A percentile compares a stretch with the other conserved stretches of the same genome.
Evolutionary conservation across 2,329 filamentous ascomycete species (phyloP).

Genomic region (Lachnellula suecica): DNA sequence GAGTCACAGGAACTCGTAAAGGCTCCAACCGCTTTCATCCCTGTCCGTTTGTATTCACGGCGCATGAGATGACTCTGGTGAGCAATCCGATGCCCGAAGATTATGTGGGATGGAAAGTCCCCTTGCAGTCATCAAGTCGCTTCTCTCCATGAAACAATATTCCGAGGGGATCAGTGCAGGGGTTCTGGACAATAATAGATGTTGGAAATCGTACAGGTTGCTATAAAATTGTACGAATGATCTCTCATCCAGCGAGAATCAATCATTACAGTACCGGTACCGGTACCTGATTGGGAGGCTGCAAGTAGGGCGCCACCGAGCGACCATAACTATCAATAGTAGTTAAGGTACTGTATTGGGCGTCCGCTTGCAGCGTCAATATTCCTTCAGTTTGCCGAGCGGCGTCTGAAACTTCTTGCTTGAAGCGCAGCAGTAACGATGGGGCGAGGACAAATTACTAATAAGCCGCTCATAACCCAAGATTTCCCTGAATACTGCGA

Average conservation of each 20-base stretch:
- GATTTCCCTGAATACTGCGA: not conserved
- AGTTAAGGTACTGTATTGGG: not conserved
- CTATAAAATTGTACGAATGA: not conserved
- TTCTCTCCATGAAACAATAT: constrained; percentile 30
- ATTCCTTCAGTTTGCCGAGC: constrained; percentile 22
- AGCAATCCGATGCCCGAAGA: constrained; percentile 14
- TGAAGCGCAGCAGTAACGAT: constrained; percentile 1
- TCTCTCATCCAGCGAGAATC: not conserved
- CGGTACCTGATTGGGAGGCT: not conserved
- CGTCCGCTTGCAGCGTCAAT: constrained; percentile 24
- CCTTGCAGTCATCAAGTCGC: constrained; percentile 18
- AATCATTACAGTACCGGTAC: not conserved
- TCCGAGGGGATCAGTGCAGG: constrained; percentile 23
- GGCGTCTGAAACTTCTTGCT: constrained; percentile 19
- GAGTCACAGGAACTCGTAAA: not conserved
- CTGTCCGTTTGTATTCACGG: constrained; percentile 12
- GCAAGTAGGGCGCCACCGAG: not conserved
- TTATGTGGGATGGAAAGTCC: constrained; percentile 18
- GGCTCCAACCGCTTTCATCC: constrained; percentile 18
- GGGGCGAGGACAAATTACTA: not conserved
- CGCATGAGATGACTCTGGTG: constrained; percentile 20
- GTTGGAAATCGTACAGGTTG: constrained; percentile 7
- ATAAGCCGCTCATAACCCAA: not conserved
- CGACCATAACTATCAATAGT: not conserved
- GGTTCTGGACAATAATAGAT: constrained; percentile 19